Evolutionary conservation across 257 asterid species (phyloP).

Genomic region (Gardenia jasminoides): DNA sequence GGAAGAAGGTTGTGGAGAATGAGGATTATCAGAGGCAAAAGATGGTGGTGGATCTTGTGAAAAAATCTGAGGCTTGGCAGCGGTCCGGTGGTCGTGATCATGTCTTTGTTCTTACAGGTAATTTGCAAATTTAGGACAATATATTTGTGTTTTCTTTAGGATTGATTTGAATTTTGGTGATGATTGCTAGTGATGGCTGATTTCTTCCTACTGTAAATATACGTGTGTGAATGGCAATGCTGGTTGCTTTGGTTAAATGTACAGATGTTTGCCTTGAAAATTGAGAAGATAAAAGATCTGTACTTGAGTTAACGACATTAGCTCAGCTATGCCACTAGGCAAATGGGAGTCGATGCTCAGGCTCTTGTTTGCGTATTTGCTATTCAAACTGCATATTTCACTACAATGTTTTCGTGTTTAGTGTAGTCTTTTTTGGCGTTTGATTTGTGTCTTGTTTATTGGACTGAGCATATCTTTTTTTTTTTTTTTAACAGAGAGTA

Average conservation of each 20-base stretch:
- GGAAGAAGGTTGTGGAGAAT: slow-evolving; percentile 75
- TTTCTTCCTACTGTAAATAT: not conserved
- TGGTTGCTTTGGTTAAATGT: not conserved
- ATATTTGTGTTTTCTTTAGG: not conserved
- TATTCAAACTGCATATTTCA: too few species aligned
- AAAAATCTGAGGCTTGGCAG: slow-evolving; percentile 72
- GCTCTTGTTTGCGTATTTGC: too few species aligned
- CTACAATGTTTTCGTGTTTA: not conserved
- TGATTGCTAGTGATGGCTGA: not conserved
- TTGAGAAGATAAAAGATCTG: too few species aligned
- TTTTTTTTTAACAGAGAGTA: too few species aligned
- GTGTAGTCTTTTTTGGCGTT: not conserved
- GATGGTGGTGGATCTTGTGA: slow-evolving; percentile 64
- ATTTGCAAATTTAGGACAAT: not conserved
- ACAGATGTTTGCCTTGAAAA: too few species aligned
- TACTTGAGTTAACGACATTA: too few species aligned
- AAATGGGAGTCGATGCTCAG: too few species aligned
- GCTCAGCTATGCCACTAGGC: too few species aligned
- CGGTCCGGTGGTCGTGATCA: slow-evolving; percentile 93
- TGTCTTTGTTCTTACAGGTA: slow-evolving; percentile 92
- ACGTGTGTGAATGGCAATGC: not conserved
- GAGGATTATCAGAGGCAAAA: slow-evolving; percentile 87
- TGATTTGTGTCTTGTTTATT: not conserved
- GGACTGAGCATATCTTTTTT: not conserved
- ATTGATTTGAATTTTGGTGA: not conserved